Evolutionary conservation across 768 basidiomycete species (phyloP), one percentile per base, ranked within the genome.

Genomic region (Boletus reticulatus): DNA sequence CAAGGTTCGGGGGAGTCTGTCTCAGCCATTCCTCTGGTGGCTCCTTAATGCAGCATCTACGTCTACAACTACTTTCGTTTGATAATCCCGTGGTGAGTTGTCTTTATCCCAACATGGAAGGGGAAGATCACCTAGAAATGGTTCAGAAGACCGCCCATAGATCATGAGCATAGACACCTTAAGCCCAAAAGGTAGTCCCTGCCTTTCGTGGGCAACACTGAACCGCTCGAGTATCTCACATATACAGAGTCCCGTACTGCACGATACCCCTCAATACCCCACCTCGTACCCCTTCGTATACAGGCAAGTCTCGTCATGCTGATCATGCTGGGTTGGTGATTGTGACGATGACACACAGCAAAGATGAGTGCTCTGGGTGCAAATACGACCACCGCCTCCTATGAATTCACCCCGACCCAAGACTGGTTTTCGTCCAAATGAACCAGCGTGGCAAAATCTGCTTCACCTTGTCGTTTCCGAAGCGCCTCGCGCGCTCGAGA

Each of bases 401-500:
- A 74, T 57, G 60, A 63, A n/a, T 84, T 82, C 61, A 84, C 81
- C 3, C 43, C 68, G 9, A 78, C 77, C 0, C 83, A 84, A 65
- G 83, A 84, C 57, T 84, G 83, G 83, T 80, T 84, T 61, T 77
- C 78, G 1, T 68, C 61, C 63, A 73, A 73, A 84, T 50, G 67
- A 75, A 46, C 64, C 73, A 1, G 62, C 65, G 6, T 84, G 83
- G 81, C 66, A 60, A 20, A n/a, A 53, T 13, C 69, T 80, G 37
- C 74, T 82, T 52, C 67, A 72, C 12, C 66, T 73, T 31, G 62
- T 83, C 52, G 29, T 31, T 1, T 68, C 78, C 16, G 42, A 68
- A 12, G 60, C 62, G 1, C 81, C 84, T 12, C 76, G 82, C 17
- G 76, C 71, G 2, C 76, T 84, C 14, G 84, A 84, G 63, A 80